Evolutionary conservation across 2,329 filamentous ascomycete species (phyloP), one percentile per base, ranked within the genome.

Genomic region (Penicillium capsulatum): DNA sequence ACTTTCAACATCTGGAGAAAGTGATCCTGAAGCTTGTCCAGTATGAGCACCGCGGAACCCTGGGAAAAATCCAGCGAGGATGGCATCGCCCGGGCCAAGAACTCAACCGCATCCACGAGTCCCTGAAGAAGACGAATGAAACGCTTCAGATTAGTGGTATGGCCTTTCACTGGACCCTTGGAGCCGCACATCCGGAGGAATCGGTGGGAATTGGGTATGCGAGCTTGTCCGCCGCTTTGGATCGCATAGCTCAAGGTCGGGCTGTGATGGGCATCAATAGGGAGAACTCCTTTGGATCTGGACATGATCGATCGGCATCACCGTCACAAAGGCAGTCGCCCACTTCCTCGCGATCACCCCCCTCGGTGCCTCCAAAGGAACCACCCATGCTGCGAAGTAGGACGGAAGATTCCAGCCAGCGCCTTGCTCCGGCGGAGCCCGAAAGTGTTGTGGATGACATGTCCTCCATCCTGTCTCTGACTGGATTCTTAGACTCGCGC

Each of bases 101-200:
- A 17, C 35, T 55, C 16, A 36, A 41, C 14, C 51, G 45, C 29
- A 53, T 55, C 19, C 72, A 73, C 29, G 61, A 66, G 3, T 77
- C 76, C 8, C 66, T 85, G 7, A 68, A 65, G 7, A 77, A 73
- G 57, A 81, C 75, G 9, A 72, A 76, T 7, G 80, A 84, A 50
- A 73, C 77, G 2, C 62, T 85, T 34, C 75, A 74, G 50, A 79
- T 83, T 70, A 82, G 78, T 54, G 75, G 79, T 0, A 71, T 83
- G 31, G 77, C 83, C 51, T 84, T 84, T 59, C 75, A 81, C 49
- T 84, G 80, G 79, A 78, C 75, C 14, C 66, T 84, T 3, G 79
- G 79, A 7, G 71, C 71, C 19, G 70, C 71, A 14, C 77, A 74
- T 55, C 74, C 76, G 11, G 79, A 83, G 48, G 73, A 74, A 11